phyloP scores from a whole-genome alignment of 2,329 filamentous ascomycete genomes.

The Microdochium trichocladiopsis region DNA sequence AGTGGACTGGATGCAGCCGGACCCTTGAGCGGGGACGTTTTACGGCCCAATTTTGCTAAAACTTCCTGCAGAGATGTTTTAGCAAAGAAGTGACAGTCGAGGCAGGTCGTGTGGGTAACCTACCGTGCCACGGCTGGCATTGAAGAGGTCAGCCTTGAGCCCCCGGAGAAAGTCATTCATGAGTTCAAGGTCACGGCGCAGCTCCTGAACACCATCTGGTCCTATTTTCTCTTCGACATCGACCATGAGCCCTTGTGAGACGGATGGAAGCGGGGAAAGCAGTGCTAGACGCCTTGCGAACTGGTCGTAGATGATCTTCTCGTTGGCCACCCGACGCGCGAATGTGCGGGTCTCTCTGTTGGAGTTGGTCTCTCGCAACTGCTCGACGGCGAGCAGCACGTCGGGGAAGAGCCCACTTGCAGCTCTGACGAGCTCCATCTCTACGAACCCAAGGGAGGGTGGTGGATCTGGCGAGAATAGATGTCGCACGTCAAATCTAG shows the following conservation, averaged over 20 bases:
- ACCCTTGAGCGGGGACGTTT: neutral
- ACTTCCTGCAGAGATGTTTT: neutral
- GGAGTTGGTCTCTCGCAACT: constrained; percentile 1
- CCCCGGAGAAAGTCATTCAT: neutral
- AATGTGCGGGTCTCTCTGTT: constrained; percentile 2
- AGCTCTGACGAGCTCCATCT: neutral
- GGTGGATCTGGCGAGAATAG: too few relatives aligned
- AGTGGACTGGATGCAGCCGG: neutral
- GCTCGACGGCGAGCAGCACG: constrained; percentile 1
- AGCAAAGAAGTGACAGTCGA: neutral
- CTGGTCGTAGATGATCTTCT: constrained; percentile 5
- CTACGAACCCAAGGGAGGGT: neutral
- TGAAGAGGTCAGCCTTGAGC: constrained; percentile 1
- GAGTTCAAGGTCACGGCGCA: neutral
- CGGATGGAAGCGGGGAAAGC: neutral
- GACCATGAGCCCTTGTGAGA: neutral
- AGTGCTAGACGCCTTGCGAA: constrained; percentile 2
- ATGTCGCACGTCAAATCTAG: too few relatives aligned
- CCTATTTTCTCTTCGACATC: constrained; percentile 1
- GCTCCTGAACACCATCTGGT: neutral
- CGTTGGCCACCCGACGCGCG: constrained; percentile 2
- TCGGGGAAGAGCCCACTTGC: constrained; percentile 1
- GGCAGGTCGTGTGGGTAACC: neutral
- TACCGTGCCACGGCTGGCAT: constrained; percentile 1
- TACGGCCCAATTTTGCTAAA: neutral